A percentile compares a stretch with the other conserved stretches of the same genome.
Evolutionary conservation across 108 stramenopile species (phyloP).

Genomic region (Licmophora abbreviata): DNA sequence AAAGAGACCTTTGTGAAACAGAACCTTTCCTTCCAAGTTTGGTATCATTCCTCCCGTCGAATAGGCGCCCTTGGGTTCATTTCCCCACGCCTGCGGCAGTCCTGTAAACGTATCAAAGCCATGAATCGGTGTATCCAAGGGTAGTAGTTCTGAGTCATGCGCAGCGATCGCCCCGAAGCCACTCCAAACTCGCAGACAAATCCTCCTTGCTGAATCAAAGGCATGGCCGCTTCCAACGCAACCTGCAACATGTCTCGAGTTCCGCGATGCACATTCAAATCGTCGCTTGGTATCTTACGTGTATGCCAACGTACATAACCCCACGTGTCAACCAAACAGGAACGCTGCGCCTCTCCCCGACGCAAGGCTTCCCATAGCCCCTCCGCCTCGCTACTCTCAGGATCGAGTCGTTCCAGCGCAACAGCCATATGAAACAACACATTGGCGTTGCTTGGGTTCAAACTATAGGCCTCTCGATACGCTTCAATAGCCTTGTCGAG

Average conservation of each 20-base stretch:
- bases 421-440: constrained; percentile 63
- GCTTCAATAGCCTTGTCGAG: constrained; percentile 55
- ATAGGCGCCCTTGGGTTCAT: constrained; percentile 66
- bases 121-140: constrained; percentile 54
- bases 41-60: constrained; percentile 73
- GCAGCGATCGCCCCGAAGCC: constrained; percentile 56
- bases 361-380: constrained; percentile 58
- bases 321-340: constrained; percentile 78
- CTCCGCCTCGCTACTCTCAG: constrained; percentile 60
- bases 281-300: constrained; percentile 33
- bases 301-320: constrained; percentile 87
- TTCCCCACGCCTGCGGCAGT: constrained; percentile 77
- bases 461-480: constrained; percentile 42
- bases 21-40: constrained; percentile 46
- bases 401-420: constrained; percentile 65
- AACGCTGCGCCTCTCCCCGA: constrained; percentile 44
- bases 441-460: constrained; percentile 6
- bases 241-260: constrained; percentile 78
- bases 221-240: constrained; percentile 67
- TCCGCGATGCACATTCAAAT: constrained; percentile 63
- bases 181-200: constrained; percentile 87
- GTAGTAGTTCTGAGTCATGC: constrained; percentile 80
- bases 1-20: constrained; percentile 76
- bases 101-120: constrained; percentile 91
- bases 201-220: constrained; percentile 54